Percentiles rank a stretch among this genome's conserved stretches.
These are phyloP conservation scores for Middelhovenomyces tepae DNA, from an alignment of 805 yeast species.

Conservation along the genomic window DNA sequence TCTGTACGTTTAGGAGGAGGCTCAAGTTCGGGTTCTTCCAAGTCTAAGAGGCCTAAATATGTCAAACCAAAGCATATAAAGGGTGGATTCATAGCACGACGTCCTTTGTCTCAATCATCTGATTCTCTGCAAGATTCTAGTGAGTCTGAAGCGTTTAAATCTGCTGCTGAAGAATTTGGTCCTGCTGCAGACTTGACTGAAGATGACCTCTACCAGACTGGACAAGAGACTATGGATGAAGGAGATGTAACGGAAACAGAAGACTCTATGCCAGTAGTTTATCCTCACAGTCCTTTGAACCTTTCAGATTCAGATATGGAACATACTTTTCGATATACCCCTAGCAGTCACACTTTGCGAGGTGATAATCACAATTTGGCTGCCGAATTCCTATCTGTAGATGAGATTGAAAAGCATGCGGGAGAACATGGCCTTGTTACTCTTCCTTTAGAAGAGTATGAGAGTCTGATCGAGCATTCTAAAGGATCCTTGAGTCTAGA, in stretches of 20 bases:
- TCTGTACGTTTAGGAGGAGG: slow-evolving; percentile 3
- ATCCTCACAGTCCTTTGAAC: neutral
- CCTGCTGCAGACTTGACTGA: slow-evolving; percentile 23
- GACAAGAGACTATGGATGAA: slow-evolving; percentile 20
- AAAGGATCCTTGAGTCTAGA: slow-evolving; percentile 4
- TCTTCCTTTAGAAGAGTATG: slow-evolving; percentile 17
- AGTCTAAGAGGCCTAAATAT: slow-evolving; percentile 5
- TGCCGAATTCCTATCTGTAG: slow-evolving; percentile 20
- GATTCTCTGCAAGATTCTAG: too few relatives aligned
- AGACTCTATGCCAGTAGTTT: slow-evolving; percentile 5
- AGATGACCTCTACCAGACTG: slow-evolving; percentile 22
- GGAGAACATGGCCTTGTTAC: slow-evolving; percentile 18
- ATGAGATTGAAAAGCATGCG: slow-evolving; percentile 18
- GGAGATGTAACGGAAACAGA: slow-evolving; percentile 27
- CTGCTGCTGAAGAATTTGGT: slow-evolving; percentile 23
- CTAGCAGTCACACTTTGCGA: slow-evolving; percentile 8
- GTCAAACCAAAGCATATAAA: too few relatives aligned
- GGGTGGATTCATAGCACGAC: too few relatives aligned
- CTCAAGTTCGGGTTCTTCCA: slow-evolving; percentile 3
- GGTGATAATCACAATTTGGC: slow-evolving; percentile 13
- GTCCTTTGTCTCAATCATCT: too few relatives aligned
- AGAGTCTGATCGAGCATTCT: slow-evolving; percentile 8
- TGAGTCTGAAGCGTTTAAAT: slow-evolving; percentile 16
- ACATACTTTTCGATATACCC: slow-evolving; percentile 7
- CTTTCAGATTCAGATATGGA: slow-evolving; percentile 13